Percentiles rank a stretch among this genome's conserved stretches.
phyloP scores from a whole-genome alignment of 176 grass and related monocot genomes.

The Carex pumila region DNA sequence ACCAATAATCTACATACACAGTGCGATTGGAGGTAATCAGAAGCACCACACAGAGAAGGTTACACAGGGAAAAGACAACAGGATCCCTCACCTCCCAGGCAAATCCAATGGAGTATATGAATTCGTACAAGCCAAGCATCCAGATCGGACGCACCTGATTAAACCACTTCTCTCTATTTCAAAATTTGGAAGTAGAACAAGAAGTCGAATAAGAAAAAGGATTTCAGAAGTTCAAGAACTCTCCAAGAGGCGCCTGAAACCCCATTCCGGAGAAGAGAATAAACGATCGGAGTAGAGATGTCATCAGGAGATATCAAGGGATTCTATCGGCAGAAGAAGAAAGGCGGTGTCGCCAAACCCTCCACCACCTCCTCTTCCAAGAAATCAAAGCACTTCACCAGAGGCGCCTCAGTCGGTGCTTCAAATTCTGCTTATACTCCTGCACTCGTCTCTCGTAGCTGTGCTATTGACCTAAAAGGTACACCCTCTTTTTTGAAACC shows the following conservation, averaged over 20 bases:
- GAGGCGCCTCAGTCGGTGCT: too few relatives aligned
- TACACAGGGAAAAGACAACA: too few relatives aligned
- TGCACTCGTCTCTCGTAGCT: slow-evolving; percentile 3
- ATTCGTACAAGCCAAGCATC: background rate
- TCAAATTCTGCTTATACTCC: background rate
- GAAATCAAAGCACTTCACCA: background rate
- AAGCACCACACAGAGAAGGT: too few relatives aligned
- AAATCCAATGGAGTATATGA: background rate
- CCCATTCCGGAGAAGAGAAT: background rate
- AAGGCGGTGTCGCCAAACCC: background rate
- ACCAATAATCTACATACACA: too few relatives aligned
- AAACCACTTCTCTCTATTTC: too few relatives aligned
- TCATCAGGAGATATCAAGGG: slow-evolving; percentile 30
- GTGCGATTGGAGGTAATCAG: too few relatives aligned
- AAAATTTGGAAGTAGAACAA: too few relatives aligned
- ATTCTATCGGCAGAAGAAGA: slow-evolving; percentile 37
- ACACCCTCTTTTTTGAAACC: background rate
- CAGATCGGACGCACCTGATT: background rate
- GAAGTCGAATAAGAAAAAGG: background rate
- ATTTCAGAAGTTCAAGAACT: background rate
- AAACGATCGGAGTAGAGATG: background rate
- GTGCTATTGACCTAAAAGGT: slow-evolving; percentile 22
- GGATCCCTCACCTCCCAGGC: background rate
- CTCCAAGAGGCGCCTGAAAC: too few relatives aligned
- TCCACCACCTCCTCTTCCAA: background rate